Evolutionary conservation across 2,329 filamentous ascomycete species (phyloP), one percentile per base, ranked within the genome.

Genomic region (Colletotrichum paranaense): DNA sequence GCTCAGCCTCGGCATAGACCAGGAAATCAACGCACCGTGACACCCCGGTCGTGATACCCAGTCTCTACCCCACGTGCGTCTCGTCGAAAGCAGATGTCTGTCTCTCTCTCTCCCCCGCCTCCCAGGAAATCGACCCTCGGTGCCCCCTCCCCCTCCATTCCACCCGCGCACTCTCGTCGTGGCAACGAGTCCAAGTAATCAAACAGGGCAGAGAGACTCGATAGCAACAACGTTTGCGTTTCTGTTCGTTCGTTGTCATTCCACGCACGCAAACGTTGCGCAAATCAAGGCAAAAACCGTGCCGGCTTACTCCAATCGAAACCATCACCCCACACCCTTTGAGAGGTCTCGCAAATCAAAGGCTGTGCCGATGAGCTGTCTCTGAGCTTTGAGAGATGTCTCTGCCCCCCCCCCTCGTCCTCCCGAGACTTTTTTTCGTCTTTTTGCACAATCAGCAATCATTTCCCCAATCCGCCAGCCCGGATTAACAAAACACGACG

Each of bases 61-160:
- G 28, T 63, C 42, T 63, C 42, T 53, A 63, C 60, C 60, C 60
- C 60, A 63, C 60, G 42, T 53, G 42, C 42, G 60, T 63, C 60
- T 53, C 60, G 19, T 52, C 19, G 26, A 32, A 52, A 14, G 59
- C 16, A 49, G 19, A 28, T 42, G 22, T 38, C 35, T 38, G 12
- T 38, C 14, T 38, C 12, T 38, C 35, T 38, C 14, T 38, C 28
- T 11, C 24, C 28, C 22, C 30, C 30, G 22, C 32, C 22, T 19
- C 16, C 35, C 35, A 28, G 22, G 26, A 7, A n/a, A 22, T 22
- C 42, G 16, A 49, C 28, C 42, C 14, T 49, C 14, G 60, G 12
- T 16, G 42, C 19, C 16, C 42, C 42, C 42, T 46, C 42, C 42
- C 42, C 42, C 42, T 49, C 42, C 42, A 49, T 49, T 49, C 42